A percentile compares a stretch with the other conserved stretches of the same genome.
phyloP scores from a whole-genome alignment of 306 rosid genomes.

The Carpinus viminea region DNA sequence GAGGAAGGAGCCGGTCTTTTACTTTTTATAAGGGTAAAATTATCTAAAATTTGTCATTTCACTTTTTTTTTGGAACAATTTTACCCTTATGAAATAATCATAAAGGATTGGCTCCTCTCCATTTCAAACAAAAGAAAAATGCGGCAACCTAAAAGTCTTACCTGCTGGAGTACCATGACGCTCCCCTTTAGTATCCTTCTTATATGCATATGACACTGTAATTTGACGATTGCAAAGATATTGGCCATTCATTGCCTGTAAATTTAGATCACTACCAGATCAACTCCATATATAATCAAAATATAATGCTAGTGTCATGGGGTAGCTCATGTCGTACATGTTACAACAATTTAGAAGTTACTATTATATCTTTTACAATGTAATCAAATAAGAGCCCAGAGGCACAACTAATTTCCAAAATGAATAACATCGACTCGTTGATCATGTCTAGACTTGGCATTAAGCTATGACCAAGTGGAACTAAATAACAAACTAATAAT shows the following conservation, averaged over 20 bases:
- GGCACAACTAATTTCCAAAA: not conserved
- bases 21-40: too few relatives aligned
- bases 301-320: slow-evolving; percentile 2
- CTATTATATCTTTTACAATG: not conserved
- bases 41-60: too few relatives aligned
- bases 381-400: not conserved
- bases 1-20: too few relatives aligned
- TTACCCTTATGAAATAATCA: not conserved
- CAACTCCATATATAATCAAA: not conserved
- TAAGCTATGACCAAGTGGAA: not conserved
- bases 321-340: not conserved
- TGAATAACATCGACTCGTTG: not conserved
- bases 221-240: slow-evolving; percentile 98
- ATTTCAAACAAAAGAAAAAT: not conserved
- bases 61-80: too few relatives aligned
- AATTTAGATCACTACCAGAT: slow-evolving; percentile 6
- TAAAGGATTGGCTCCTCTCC: too few relatives aligned
- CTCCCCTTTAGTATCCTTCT: not conserved
- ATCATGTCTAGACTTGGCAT: not conserved
- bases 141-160: slow-evolving; percentile 34
- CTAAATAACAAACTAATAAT: not conserved
- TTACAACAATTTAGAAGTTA: not conserved
- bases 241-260: slow-evolving; percentile 95
- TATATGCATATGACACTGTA: slow-evolving; percentile 95
- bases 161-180: slow-evolving; percentile 87